Evolutionary conservation across 768 basidiomycete species (phyloP), one percentile per base, ranked within the genome.

Genomic region (Suillus alpinus): DNA sequence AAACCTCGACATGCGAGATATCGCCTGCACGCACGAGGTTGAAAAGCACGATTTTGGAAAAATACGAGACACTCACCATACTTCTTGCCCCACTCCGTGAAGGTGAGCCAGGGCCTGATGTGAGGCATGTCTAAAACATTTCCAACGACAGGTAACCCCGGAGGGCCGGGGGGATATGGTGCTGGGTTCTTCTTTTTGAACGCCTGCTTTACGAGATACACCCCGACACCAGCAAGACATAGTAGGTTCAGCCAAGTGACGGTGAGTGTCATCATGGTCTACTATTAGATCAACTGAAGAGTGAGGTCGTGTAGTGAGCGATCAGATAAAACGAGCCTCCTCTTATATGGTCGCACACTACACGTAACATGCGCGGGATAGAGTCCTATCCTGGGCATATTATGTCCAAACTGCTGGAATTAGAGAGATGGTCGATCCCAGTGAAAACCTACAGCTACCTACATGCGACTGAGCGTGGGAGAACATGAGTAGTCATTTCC

Each of bases 1-100:
- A 73, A 18, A 87, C 74, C 37, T 83, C 86, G 4, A 80, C 78
- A 53, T 85, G 86, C 63, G 80, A 79, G n/a, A 88, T 85, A 60
- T 84, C 83, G 43, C 86, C 86, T 87, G 61, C n/a, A 47, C 1
- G 52, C 16, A 10, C 8, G 46, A 39, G 10, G 29, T 8, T 12
- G 1, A 51, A 26, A 31, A 57, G 16, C 65, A 50, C 13, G 7
- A 6, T 43, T 3, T 3, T 7, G 13, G 40, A n/a, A 23, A 6
- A 39, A 6, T 13, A 14, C 0, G 2, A 2, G 3, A 26, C 6
- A 62, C 69, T 23, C 65, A 73, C 81, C 81, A 65, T 75, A 82
- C 71, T 77, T 76, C 26, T 73, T 62, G 2, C 77, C 80, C 81
- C 81, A 82, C 29, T 75, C 68, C 3, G 76, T 41, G 50, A 80